phyloP scores from a whole-genome alignment of 148 eudicot genomes.

The Bassia scoparia region DNA sequence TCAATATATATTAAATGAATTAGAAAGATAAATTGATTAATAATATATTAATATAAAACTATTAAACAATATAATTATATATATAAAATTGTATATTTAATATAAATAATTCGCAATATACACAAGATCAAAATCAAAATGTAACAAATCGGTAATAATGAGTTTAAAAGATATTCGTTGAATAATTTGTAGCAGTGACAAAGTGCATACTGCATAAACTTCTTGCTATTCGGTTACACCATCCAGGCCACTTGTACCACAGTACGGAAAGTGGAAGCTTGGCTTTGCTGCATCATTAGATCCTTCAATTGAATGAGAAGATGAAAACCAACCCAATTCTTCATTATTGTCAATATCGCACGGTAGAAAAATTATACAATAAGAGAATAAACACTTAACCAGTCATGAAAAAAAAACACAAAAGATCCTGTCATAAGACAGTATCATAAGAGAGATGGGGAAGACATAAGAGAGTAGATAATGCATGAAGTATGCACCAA shows the following conservation, averaged over 20 bases:
- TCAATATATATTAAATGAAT: no score
- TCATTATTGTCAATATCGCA: constrained; percentile 51
- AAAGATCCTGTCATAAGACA: no score
- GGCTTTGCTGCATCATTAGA: constrained; percentile 48
- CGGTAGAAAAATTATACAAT: neutral
- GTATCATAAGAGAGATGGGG: neutral
- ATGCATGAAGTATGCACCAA: constrained; percentile 4
- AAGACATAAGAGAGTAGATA: constrained; percentile 7
- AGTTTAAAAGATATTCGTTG: neutral
- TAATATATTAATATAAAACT: no score
- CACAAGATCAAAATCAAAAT: no score
- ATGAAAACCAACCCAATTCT: constrained; percentile 60
- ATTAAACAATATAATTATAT: no score
- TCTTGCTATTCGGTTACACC: constrained; percentile 34
- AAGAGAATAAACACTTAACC: neutral
- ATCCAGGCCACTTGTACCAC: constrained; percentile 35
- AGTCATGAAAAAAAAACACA: neutral
- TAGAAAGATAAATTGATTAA: no score
- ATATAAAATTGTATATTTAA: no score
- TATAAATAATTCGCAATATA: no score
- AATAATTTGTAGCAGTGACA: neutral
- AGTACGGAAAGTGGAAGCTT: constrained; percentile 39
- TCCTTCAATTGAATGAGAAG: constrained; percentile 56
- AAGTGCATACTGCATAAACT: constrained; percentile 15
- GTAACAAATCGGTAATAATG: neutral